Conservation (phyloP, 306 rosid genomes). For the Albizia julibrissin region DNA sequence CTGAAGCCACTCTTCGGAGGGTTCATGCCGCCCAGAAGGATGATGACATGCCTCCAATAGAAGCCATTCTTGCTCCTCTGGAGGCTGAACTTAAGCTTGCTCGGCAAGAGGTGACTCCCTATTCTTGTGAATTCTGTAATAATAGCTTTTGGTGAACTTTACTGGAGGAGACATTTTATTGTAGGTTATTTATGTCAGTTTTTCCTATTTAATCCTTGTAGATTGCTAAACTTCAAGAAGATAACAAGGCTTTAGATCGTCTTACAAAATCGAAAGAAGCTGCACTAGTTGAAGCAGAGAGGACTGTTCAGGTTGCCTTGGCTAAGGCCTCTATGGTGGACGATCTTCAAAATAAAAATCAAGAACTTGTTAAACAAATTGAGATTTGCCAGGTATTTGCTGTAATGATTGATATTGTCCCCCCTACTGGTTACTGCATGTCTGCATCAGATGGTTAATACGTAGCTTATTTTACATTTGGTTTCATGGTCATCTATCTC, state of each 20-base stretch:
- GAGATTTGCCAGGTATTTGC: conserved; percentile 94
- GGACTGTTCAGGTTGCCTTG: conserved; percentile 94
- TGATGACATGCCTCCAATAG: conserved; percentile 99
- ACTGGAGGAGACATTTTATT: conserved; percentile 11
- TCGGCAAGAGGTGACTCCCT: conserved; percentile 77
- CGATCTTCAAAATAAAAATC: conserved; percentile 98
- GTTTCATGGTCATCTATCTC: conserved; percentile 33
- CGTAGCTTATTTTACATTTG: conserved; percentile 14
- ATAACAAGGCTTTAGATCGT: conserved; percentile 95
- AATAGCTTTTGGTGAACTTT: conserved; percentile 7
- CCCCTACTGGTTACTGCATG: not conserved
- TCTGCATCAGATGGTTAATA: not conserved
- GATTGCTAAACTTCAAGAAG: conserved; percentile 99
- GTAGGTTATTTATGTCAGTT: conserved; percentile 32
- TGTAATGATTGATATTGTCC: conserved; percentile 9
- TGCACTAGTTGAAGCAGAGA: conserved; percentile 94
- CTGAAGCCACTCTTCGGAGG: conserved; percentile 98
- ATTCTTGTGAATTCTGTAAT: conserved; percentile 19
- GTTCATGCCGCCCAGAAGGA: conserved; percentile 99
- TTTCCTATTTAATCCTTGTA: conserved; percentile 41
- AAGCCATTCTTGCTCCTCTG: conserved; percentile 97
- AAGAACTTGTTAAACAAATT: conserved; percentile 93
- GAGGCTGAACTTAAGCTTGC: conserved; percentile 99
- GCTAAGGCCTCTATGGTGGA: conserved; percentile 99
- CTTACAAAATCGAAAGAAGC: conserved; percentile 99